These are phyloP conservation scores for Cinnamomum micranthum DNA, from an alignment of 164 flowering plant species.

Conservation along the genomic window DNA sequence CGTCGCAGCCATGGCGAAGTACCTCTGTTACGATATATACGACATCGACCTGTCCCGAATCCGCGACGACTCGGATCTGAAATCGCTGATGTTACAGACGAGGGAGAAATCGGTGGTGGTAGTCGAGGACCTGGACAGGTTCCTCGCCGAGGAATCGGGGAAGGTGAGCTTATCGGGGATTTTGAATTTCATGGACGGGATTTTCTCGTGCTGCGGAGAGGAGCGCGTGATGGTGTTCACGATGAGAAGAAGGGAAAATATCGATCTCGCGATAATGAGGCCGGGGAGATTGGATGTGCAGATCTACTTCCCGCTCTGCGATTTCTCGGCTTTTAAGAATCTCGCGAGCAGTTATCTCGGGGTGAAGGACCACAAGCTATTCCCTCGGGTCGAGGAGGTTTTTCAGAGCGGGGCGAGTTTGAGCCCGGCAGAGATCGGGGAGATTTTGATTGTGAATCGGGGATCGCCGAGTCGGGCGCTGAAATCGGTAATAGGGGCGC, in stretches of 20 bases:
- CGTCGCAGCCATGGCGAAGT: conserved; percentile 71
- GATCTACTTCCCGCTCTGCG: conserved; percentile 63
- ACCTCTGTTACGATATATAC: conserved; percentile 61
- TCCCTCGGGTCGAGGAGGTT: conserved; percentile 70
- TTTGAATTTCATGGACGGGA: conserved; percentile 78
- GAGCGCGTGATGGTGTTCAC: conserved; percentile 81
- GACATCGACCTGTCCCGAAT: conserved; percentile 53
- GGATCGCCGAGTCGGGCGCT: conserved; percentile 73
- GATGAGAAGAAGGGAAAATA: conserved; percentile 42
- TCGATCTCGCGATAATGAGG: conserved; percentile 51
- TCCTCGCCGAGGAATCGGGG: conserved; percentile 31
- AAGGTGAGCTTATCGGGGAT: conserved; percentile 47
- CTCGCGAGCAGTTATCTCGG: conserved; percentile 69
- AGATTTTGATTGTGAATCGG: conserved; percentile 70
- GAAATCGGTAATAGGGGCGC: conserved; percentile 58
- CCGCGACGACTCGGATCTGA: conserved; percentile 53
- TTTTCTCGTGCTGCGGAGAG: conserved; percentile 65
- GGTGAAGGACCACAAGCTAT: conserved; percentile 75
- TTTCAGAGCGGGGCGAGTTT: conserved; percentile 54
- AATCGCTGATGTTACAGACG: conserved; percentile 49
- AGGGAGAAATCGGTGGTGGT: conserved; percentile 51
- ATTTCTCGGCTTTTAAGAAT: conserved; percentile 59
- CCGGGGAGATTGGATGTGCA: conserved; percentile 90
- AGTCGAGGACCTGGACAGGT: conserved; percentile 68
- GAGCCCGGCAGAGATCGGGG: conserved; percentile 77